Evolutionary conservation across 139 green algal species (phyloP).

Genomic region (Chlamydomonas schloesseri): DNA sequence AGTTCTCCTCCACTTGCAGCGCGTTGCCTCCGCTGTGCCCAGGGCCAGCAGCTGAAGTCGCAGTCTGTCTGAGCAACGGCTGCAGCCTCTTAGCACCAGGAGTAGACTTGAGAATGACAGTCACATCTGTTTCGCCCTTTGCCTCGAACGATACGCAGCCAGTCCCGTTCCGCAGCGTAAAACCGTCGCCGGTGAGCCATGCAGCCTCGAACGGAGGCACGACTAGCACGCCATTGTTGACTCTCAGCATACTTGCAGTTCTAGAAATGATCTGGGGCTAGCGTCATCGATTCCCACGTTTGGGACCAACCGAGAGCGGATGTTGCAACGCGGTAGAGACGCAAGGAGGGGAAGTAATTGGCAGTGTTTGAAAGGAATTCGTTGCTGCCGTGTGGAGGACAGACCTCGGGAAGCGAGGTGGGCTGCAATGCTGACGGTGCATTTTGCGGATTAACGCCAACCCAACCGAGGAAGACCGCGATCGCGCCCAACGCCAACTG

Average conservation of each 20-base stretch:
- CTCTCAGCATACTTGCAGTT: constrained; percentile 49
- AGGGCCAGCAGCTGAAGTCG: not conserved
- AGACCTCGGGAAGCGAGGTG: too few species aligned
- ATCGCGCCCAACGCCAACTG: not conserved
- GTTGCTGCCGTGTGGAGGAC: too few species aligned
- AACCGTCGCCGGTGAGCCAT: constrained; percentile 76
- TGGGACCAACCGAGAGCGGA: too few species aligned
- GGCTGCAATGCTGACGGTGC: too few species aligned
- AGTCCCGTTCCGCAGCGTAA: constrained; percentile 57
- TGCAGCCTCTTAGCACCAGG: constrained; percentile 81
- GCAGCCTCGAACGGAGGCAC: constrained; percentile 89
- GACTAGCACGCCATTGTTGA: constrained; percentile 70
- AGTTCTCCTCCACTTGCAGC: constrained; percentile 71
- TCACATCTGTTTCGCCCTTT: constrained; percentile 84
- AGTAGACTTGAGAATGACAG: constrained; percentile 81
- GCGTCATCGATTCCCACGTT: too few species aligned
- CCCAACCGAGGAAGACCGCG: too few species aligned
- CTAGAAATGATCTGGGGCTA: too few species aligned
- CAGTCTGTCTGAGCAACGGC: constrained; percentile 52
- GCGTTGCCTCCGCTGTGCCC: constrained; percentile 14
- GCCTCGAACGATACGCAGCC: constrained; percentile 38
- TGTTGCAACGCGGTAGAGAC: too few species aligned
- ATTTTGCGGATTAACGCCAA: too few species aligned
- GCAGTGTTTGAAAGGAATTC: too few species aligned
- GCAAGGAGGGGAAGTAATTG: too few species aligned